Conservation (phyloP, 2,329 filamentous ascomycete species). For the Colletotrichum lini region DNA sequence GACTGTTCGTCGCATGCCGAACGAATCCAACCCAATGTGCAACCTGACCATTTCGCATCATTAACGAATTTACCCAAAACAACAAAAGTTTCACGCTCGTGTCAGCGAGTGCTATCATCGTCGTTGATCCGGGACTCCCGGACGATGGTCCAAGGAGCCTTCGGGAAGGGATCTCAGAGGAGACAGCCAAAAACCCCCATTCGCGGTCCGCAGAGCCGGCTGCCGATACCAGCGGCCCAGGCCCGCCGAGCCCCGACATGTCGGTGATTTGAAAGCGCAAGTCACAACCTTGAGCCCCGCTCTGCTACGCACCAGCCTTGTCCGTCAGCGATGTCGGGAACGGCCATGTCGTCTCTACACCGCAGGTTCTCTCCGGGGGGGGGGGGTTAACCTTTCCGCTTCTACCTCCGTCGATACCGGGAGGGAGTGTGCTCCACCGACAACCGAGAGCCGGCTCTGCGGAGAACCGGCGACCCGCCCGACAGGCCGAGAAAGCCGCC, state of each 20-base stretch:
- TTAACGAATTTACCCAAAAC: constrained; percentile 29
- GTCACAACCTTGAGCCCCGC: not conserved
- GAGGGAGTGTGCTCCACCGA: not conserved
- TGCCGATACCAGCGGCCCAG: not conserved
- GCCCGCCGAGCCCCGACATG: not conserved
- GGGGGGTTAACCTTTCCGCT: not conserved
- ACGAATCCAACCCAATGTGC: constrained; percentile 12
- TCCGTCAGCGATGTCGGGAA: not conserved
- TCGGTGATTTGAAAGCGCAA: not conserved
- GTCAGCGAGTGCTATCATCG: constrained; percentile 27
- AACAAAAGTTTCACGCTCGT: constrained; percentile 42
- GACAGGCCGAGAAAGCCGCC: constrained; percentile 11
- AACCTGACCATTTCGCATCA: not conserved
- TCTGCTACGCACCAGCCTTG: not conserved
- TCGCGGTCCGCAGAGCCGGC: not conserved
- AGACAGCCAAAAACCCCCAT: constrained; percentile 4
- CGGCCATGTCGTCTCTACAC: not conserved
- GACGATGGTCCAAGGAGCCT: too few relatives aligned
- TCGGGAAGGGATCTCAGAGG: constrained; percentile 18
- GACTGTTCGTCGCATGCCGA: constrained; percentile 41
- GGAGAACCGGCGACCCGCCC: constrained; percentile 32
- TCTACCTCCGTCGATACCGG: not conserved
- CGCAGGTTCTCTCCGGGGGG: not conserved
- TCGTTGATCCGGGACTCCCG: too few relatives aligned
- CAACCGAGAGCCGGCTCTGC: constrained; percentile 28